These are phyloP conservation scores for Vigna angularis DNA, from an alignment of 306 rosid genomes.

Conservation along the genomic window DNA sequence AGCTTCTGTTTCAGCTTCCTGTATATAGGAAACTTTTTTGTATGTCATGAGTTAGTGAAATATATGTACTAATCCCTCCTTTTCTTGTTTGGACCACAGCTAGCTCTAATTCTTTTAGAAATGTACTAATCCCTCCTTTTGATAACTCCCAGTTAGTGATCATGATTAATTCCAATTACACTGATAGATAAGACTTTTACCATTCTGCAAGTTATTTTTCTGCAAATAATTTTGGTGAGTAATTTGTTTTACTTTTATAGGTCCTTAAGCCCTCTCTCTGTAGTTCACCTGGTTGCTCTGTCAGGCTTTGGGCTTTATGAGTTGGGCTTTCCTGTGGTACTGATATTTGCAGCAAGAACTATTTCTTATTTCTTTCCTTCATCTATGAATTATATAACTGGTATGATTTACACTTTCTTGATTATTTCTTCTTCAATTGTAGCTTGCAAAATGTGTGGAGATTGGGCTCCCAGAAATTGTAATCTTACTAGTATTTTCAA, in stretches of 20 bases:
- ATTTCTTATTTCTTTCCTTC: conserved; percentile 1
- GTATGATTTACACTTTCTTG: no score
- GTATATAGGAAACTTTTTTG: no score
- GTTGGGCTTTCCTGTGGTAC: conserved; percentile 90
- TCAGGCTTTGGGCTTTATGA: conserved; percentile 92
- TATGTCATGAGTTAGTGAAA: no score
- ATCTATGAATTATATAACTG: conserved; percentile 24
- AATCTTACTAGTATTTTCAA: no score
- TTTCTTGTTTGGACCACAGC: not conserved
- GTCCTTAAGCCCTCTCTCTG: conserved; percentile 88
- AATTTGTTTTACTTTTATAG: conserved; percentile 53
- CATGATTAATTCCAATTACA: conserved; percentile 3
- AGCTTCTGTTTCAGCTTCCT: no score
- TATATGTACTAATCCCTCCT: no score
- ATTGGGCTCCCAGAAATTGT: no score
- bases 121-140: conserved; percentile 4
- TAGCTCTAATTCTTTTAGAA: conserved; percentile 7
- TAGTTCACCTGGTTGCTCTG: conserved; percentile 86
- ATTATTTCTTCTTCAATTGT: no score
- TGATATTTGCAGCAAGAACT: conserved; percentile 37
- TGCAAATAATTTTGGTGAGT: conserved; percentile 24
- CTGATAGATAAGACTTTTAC: not conserved
- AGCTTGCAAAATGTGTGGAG: no score
- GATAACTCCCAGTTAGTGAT: conserved; percentile 2
- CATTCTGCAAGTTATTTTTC: conserved; percentile 4